Conservation (phyloP, 176 grass and related monocot species). For the Themeda triandra region DNA sequence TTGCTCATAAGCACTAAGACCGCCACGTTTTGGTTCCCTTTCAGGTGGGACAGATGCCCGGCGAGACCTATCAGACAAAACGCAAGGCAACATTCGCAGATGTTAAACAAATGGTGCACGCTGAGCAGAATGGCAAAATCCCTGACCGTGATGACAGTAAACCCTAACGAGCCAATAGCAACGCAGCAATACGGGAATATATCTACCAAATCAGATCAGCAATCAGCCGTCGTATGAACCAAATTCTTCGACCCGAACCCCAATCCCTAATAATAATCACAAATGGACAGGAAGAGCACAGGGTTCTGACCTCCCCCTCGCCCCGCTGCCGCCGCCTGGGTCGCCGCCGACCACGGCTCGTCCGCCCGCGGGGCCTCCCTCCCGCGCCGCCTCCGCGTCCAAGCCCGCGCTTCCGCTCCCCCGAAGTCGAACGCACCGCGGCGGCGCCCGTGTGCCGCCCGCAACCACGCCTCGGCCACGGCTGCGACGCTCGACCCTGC, state of each 20-base stretch:
- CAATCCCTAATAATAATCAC: no score
- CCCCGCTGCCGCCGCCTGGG: not conserved
- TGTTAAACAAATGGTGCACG: no score
- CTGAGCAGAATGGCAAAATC: not conserved
- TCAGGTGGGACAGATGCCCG: not conserved
- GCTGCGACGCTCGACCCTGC: not conserved
- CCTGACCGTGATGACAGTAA: not conserved
- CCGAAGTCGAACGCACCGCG: not conserved
- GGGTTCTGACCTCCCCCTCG: no score
- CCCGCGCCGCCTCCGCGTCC: not conserved
- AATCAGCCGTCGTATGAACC: not conserved
- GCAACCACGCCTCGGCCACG: not conserved
- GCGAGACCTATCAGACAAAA: not conserved
- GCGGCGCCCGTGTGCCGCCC: not conserved
- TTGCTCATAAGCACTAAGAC: constrained; percentile 1
- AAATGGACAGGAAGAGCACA: no score
- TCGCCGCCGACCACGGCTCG: not conserved
- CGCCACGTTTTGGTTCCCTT: not conserved
- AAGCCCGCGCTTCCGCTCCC: not conserved
- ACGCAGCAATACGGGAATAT: not conserved
- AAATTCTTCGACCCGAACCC: no score
- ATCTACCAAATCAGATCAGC: not conserved
- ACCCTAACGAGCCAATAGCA: not conserved
- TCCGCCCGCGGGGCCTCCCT: not conserved
- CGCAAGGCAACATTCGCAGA: not conserved